Conservation (phyloP, 2,329 filamentous ascomycete species). For the Trichoderma sp. region DNA sequence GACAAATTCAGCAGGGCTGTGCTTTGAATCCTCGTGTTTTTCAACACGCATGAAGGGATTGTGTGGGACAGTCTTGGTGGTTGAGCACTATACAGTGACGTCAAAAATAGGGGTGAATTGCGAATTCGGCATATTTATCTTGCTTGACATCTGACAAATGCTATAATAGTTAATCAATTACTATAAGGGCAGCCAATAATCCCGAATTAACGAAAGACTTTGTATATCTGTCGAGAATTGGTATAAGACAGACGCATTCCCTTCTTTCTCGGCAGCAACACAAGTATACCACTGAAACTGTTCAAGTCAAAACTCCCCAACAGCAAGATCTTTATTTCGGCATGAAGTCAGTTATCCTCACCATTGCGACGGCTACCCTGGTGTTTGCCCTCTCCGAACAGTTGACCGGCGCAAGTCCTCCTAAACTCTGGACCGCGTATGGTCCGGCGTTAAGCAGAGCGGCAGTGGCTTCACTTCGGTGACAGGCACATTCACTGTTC, state of each 20-base stretch:
- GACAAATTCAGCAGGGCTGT: too few species aligned
- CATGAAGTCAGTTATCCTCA: neutral
- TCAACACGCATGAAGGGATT: too few species aligned
- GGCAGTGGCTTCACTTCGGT: too few species aligned
- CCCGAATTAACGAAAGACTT: too few species aligned
- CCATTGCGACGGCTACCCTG: neutral
- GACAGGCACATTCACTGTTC: too few species aligned
- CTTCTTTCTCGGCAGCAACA: neutral
- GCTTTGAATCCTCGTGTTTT: too few species aligned
- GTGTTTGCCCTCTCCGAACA: neutral
- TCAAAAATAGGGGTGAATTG: neutral
- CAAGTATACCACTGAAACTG: neutral
- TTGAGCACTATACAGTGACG: too few species aligned
- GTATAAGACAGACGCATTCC: neutral
- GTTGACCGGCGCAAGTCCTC: neutral
- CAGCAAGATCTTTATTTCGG: neutral
- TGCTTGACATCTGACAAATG: neutral
- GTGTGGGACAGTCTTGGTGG: too few species aligned
- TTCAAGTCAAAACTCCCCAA: neutral
- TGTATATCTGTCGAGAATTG: neutral
- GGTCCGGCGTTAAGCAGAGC: neutral
- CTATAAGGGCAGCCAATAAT: neutral
- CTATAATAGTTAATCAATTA: neutral
- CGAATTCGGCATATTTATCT: neutral
- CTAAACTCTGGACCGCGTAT: slow-evolving; percentile 1